Conservation (phyloP, 768 basidiomycete genomes). For the Suillus decipiens region DNA sequence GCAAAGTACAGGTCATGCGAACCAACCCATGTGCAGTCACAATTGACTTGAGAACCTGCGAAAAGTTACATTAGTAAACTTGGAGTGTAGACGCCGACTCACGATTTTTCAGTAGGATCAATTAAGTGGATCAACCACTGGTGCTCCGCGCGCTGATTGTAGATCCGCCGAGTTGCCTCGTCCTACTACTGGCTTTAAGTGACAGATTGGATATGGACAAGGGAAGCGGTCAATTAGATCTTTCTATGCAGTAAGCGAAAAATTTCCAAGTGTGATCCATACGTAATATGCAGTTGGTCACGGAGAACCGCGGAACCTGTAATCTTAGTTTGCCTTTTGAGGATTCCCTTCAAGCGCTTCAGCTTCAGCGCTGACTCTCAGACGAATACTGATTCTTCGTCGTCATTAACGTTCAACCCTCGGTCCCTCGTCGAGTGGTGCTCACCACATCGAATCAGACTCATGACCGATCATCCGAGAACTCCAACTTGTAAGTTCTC, state of each 20-base stretch:
- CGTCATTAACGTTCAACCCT: neutral
- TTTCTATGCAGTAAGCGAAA: neutral
- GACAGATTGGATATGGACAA: neutral
- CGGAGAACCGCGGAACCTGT: neutral
- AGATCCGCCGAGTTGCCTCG: neutral
- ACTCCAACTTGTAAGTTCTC: neutral
- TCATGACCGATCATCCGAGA: neutral
- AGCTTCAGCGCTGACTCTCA: neutral
- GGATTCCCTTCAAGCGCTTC: neutral
- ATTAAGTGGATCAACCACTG: neutral
- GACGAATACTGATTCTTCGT: neutral
- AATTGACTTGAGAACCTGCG: neutral
- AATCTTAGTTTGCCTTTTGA: constrained; percentile 5
- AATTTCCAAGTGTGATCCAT: neutral
- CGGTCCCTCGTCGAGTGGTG: neutral
- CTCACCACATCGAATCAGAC: neutral
- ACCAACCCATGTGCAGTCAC: neutral
- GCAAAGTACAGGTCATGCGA: neutral
- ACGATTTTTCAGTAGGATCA: neutral
- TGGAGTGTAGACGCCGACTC: neutral
- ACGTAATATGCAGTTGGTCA: neutral
- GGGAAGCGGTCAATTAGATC: neutral
- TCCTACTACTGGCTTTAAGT: neutral
- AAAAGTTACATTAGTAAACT: neutral
- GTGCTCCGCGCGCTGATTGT: neutral